Percentiles rank a stretch among this genome's conserved stretches.
These are phyloP conservation scores for Actinomucor elegans DNA, from an alignment of 371 early-diverging fungal genomes.

Conservation along the genomic window DNA sequence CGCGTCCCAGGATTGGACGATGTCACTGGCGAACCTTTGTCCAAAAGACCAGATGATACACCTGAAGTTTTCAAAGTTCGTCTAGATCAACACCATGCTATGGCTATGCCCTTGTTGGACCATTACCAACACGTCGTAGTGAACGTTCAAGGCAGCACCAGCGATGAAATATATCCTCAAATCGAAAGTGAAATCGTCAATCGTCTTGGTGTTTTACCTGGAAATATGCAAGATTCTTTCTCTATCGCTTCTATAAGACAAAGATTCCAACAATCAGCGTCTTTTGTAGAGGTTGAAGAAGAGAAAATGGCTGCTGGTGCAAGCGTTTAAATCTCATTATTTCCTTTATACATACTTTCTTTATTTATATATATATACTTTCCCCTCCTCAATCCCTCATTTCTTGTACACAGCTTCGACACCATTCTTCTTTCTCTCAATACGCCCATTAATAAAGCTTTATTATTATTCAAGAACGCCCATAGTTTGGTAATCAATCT, in stretches of 20 bases:
- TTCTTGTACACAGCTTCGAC: not conserved
- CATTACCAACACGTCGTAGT: conserved; percentile 75
- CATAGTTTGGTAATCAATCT: too few relatives aligned
- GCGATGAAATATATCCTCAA: conserved; percentile 90
- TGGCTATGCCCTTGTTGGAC: conserved; percentile 80
- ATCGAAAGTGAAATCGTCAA: conserved; percentile 59
- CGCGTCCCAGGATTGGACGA: conserved; percentile 83
- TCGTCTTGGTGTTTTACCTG: conserved; percentile 40
- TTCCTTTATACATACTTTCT: not conserved
- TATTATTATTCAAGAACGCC: too few relatives aligned
- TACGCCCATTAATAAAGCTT: too few relatives aligned
- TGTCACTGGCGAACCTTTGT: conserved; percentile 87
- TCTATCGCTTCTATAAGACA: conserved; percentile 8
- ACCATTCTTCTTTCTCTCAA: too few relatives aligned
- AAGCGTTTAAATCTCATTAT: not conserved
- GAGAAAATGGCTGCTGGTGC: conserved; percentile 9
- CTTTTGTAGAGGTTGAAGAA: not conserved
- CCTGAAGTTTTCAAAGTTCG: conserved; percentile 82
- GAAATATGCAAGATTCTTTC: conserved; percentile 8
- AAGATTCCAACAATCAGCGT: conserved; percentile 3
- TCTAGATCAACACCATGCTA: conserved; percentile 71
- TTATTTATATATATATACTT: not conserved
- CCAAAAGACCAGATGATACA: conserved; percentile 91
- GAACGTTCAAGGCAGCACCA: conserved; percentile 73
- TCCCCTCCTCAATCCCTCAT: not conserved